These are phyloP conservation scores for Violaceomyces palustris DNA, from an alignment of 1,284 basidiomycete genomes.

Conservation along the genomic window DNA sequence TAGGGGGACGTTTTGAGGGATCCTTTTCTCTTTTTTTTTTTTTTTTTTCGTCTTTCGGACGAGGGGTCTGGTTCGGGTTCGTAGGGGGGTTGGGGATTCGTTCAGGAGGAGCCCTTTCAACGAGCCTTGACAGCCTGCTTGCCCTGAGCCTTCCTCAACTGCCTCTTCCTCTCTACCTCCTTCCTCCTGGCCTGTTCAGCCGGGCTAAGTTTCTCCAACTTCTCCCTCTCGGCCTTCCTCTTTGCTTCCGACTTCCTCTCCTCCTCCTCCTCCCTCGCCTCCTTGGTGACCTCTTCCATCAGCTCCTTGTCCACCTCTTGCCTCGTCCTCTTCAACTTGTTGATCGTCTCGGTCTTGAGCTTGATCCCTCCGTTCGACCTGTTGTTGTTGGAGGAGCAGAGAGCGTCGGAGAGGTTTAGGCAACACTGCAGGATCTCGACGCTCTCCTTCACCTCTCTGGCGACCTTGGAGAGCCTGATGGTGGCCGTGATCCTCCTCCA, in stretches of 20 bases:
- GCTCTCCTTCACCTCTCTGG: conserved; percentile 10
- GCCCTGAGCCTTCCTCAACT: conserved; percentile 37
- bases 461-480: conserved; percentile 28
- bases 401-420: conserved; percentile 45
- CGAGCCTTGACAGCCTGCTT: too few relatives aligned
- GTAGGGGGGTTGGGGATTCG: too few relatives aligned
- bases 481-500: conserved; percentile 38
- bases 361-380: conserved; percentile 26
- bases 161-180: conserved; percentile 46
- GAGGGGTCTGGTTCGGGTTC: too few relatives aligned
- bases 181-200: conserved; percentile 49
- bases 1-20: too few relatives aligned
- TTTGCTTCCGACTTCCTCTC: conserved; percentile 40
- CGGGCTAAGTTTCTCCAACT: conserved; percentile 43
- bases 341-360: conserved; percentile 25
- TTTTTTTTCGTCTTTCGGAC: too few relatives aligned
- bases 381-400: conserved; percentile 13
- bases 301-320: conserved; percentile 36
- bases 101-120: too few relatives aligned
- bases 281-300: conserved; percentile 23
- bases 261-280: conserved; percentile 35
- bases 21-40: too few relatives aligned
- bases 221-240: conserved; percentile 39
- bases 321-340: conserved; percentile 39
- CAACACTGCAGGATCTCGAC: conserved; percentile 39